Base-by-base conservation (phyloP, 768 basidiomycete species). In the Auriculariales sp. region DNA sequence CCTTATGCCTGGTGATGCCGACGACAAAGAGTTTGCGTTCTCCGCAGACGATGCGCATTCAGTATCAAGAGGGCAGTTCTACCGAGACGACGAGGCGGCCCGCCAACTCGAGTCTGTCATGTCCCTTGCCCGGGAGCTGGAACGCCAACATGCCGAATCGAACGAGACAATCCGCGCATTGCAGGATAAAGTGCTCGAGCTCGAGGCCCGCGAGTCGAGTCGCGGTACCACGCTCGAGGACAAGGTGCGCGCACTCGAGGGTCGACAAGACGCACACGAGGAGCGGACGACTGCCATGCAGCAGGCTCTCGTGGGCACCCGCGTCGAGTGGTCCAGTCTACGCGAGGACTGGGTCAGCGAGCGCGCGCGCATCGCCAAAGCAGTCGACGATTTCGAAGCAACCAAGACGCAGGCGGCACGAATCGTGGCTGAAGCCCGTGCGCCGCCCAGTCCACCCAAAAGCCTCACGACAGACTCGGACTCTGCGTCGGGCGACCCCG, bases 1-100 rank as follows among this genome's bases (percentile, higher is more conserved):
- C 0, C 68, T 88, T 35, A 68, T 78, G 2, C 71, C 81, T 2
- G 55, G 46, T 7, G 36, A 50, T 17, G 48, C 49, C 19, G 22
- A 19, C 22, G 39, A 44, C 39, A n/a, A n/a, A n/a, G n/a, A n/a
- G n/a, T n/a, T n/a, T n/a, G n/a, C n/a, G n/a, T 19, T 19, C 7
- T 19, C 27, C 39, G 39, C 22, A 25, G 39, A 44, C 10, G 35
- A 36, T 15, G 35, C n/a, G 12, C 22, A 44, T 7, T 44, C 39
- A 7, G n/a, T n/a, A n/a, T n/a, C n/a, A 44, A 44, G 39, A 24
- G 39, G 39, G 39, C 39, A 5, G 39, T 24, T 19, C 22, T 19
- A 44, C 22, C 39, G 39, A 5, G 39, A 44, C 5, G 39, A 44
- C 12, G 39, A 44, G 39, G 27, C 39, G 5, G 39, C 39, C 19